Base-by-base conservation (phyloP, 768 basidiomycete genomes). In the Tricholoma flavovirens region DNA sequence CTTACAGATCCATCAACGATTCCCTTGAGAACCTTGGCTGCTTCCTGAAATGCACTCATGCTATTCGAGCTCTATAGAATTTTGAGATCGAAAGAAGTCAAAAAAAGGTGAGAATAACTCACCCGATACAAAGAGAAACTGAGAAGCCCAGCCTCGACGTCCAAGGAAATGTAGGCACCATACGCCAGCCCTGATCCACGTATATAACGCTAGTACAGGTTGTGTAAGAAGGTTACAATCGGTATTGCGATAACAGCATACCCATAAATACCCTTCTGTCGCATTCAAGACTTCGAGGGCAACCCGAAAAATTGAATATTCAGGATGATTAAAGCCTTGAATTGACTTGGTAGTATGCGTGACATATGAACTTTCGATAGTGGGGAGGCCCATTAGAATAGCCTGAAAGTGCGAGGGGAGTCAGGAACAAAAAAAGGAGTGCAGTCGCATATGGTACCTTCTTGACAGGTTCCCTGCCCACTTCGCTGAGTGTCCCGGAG, bases 151-250 rank as follows among this genome's bases (percentile, higher is more conserved):
- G 86, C 78, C 71, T 97, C 94, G 30, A 84, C 73, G 62, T 95
- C 92, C 30, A 86, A 67, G 0, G 78, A 77, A 30, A 88, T 76
- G 63, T 84, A 83, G 24, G 92, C 92, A n/a, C 93, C 92, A 61
- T 97, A 98, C 4, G 97, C 97, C 32, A 99, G 73, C 19, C 97
- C 97, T 55, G 92, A 87, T 6, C 97, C 97, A 40, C 97, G 87
- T 58, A 99, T 93, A 59, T 87, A 89, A 22, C 87, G 83, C 88
- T 91, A 55, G n/a, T 51, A 15, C n/a, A 42, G 55, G 33, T 53
- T 52, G 69, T 53, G 50, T 57, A 14, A 54, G 35, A 50, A n/a
- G n/a, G n/a, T 15, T 48, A 29, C 36, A 40, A 21, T 43, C 17
- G 36, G 53, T 8, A 46, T 35, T 48, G 35, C 8, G 24, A 60